Percentiles rank a stretch among this genome's conserved stretches.
These are phyloP conservation scores for Coniochaeta sp. DNA, from an alignment of 2,329 filamentous ascomycete genomes.

Conservation along the genomic window DNA sequence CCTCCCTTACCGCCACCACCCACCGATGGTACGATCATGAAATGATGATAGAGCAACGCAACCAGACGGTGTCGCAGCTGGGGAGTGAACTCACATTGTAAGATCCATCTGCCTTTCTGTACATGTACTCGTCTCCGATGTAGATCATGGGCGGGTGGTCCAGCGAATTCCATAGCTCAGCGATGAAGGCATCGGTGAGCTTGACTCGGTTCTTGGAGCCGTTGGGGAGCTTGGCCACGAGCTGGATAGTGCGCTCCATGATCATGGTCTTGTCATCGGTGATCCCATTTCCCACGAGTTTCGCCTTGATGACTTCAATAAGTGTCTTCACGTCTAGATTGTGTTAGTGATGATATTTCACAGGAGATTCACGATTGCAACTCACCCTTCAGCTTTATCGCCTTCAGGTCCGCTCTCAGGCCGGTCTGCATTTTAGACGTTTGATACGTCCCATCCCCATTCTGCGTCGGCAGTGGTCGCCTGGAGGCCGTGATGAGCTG, in stretches of 20 bases:
- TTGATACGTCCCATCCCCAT: conserved; percentile 55
- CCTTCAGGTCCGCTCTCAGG: conserved; percentile 48
- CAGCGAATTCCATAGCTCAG: conserved; percentile 62
- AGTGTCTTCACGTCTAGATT: conserved; percentile 56
- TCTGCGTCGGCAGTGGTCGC: conserved; percentile 56
- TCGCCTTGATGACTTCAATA: conserved; percentile 50
- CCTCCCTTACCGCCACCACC: neutral
- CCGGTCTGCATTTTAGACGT: conserved; percentile 39
- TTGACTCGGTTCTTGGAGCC: conserved; percentile 53
- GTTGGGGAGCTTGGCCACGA: conserved; percentile 58
- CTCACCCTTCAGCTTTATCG: conserved; percentile 40
- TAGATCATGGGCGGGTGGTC: conserved; percentile 66
- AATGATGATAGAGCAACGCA: neutral
- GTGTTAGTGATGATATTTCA: neutral
- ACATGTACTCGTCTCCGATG: conserved; percentile 54
- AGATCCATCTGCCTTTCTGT: conserved; percentile 63
- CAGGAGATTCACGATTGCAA: neutral
- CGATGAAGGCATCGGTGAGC: conserved; percentile 61
- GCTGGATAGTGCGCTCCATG: conserved; percentile 66
- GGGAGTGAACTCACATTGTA: conserved; percentile 43
- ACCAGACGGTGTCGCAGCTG: no score
- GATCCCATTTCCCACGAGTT: conserved; percentile 55
- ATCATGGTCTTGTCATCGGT: conserved; percentile 71
- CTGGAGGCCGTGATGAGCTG: conserved; percentile 39
- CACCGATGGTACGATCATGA: neutral